A percentile compares a stretch with the other conserved stretches of the same genome.
Conservation (phyloP, 2,329 filamentous ascomycete genomes). For the Cercospora nicotianae region DNA sequence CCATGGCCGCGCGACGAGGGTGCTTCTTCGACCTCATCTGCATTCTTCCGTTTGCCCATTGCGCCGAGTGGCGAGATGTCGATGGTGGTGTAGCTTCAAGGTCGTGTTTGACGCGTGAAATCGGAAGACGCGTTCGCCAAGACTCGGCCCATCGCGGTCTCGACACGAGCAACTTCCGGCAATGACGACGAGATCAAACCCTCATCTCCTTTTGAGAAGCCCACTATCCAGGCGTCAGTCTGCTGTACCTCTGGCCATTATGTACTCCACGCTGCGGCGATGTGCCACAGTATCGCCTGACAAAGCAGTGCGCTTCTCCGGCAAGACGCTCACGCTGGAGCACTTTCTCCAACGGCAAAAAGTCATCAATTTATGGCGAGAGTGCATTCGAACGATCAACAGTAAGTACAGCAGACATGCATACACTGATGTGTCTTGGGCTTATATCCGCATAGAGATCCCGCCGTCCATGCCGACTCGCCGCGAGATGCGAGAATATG, state of each 20-base stretch:
- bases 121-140: conserved; percentile 1
- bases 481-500: conserved; percentile 50
- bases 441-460: conserved; percentile 32
- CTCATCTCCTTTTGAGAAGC: neutral
- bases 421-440: too few relatives aligned
- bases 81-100: neutral
- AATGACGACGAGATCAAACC: neutral
- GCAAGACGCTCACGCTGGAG: conserved; percentile 39
- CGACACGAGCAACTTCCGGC: neutral
- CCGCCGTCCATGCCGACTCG: conserved; percentile 39
- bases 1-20: neutral
- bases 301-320: conserved; percentile 36
- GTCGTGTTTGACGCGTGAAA: neutral
- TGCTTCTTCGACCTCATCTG: neutral
- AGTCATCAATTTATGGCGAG: conserved; percentile 49
- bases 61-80: neutral
- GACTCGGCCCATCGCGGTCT: neutral
- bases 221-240: too few relatives aligned
- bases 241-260: conserved; percentile 6
- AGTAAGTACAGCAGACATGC: conserved; percentile 7
- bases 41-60: conserved; percentile 24
- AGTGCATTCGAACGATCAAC: conserved; percentile 48
- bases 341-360: conserved; percentile 53
- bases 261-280: conserved; percentile 20
- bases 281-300: conserved; percentile 37